Base-by-base conservation (phyloP, 441 rosid genomes). In the Erysimum pusillum region DNA sequence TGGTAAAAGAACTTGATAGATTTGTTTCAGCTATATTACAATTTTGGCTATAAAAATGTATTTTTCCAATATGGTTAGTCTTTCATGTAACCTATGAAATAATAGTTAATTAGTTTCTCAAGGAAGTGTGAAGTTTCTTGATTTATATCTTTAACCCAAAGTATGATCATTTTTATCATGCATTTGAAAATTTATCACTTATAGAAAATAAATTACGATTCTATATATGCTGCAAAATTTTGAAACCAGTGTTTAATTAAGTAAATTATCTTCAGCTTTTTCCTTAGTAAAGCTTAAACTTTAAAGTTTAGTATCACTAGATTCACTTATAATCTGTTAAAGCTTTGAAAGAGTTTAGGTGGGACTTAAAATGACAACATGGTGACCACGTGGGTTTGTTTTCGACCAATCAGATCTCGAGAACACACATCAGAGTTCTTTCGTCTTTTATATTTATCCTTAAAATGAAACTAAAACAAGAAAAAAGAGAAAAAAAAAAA, bases 381-480 rank as follows among this genome's bases (percentile, higher is more conserved):
- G 64, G 69, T 68, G 64, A 62, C 71, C 80, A 76, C 65, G 60
- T 63, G 80, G 71, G 65, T 53, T 76, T 76, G 63, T 44, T 62
- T 22, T 45, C 15, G 17, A 35, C 75, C 65, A 44, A 76, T 76
- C 36, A 76, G 25, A 62, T 62, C 75, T 76, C 65, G 70, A 76
- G 58, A 61, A 34, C 58, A 54, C 22, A 67, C 2, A 28, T 67
- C 25, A 39, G 42, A 38, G 60, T 7, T 48, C 18, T 61, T 32
- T 53, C 9, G 6, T 17, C 11, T 20, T 60, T 60, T 32, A 45
- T 56, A 28, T 71, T 60, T 48, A 35, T 60, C 13, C 49, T 25
- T 46, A 53, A 67, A 25, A 67, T 68, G 28, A 69, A 41, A 31
- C 22, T 14, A 41, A 9, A 25, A 25, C 28, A 25, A 25, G 28